phyloP scores from a whole-genome alignment of 257 asterid species.

The Plantago major region DNA sequence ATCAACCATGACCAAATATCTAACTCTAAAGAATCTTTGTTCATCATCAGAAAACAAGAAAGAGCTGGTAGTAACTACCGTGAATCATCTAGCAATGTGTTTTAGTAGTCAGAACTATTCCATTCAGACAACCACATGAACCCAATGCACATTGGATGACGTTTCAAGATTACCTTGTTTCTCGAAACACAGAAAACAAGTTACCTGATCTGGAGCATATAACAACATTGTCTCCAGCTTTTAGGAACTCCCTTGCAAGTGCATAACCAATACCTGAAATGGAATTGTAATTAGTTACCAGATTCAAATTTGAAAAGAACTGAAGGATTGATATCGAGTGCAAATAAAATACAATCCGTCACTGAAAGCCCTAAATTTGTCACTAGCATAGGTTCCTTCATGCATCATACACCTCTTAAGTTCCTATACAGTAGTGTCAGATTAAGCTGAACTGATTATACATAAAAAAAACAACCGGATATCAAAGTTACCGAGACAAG shows the following conservation, averaged over 20 bases:
- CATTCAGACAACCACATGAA: background rate
- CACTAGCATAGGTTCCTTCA: background rate
- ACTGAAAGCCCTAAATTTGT: background rate
- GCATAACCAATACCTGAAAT: conserved; percentile 91
- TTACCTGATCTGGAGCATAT: conserved; percentile 91
- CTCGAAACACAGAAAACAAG: background rate
- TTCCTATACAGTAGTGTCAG: background rate
- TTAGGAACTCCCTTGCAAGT: conserved; percentile 81
- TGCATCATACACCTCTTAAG: background rate
- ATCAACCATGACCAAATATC: background rate
- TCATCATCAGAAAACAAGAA: too few relatives aligned
- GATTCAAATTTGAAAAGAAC: conserved; percentile 6
- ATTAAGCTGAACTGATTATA: background rate
- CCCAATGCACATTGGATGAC: background rate
- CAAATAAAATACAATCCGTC: background rate
- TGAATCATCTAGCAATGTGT: too few relatives aligned
- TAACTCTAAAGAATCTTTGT: background rate
- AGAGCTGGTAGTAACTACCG: too few relatives aligned
- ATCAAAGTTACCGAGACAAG: background rate
- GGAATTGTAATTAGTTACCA: conserved; percentile 2
- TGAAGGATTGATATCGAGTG: background rate
- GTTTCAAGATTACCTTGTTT: background rate
- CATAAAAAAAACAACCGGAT: background rate
- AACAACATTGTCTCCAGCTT: conserved; percentile 85
- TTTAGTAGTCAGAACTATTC: background rate